Conservation (phyloP, 495 filamentous ascomycete genomes). For the Cairneyella variabilis region DNA sequence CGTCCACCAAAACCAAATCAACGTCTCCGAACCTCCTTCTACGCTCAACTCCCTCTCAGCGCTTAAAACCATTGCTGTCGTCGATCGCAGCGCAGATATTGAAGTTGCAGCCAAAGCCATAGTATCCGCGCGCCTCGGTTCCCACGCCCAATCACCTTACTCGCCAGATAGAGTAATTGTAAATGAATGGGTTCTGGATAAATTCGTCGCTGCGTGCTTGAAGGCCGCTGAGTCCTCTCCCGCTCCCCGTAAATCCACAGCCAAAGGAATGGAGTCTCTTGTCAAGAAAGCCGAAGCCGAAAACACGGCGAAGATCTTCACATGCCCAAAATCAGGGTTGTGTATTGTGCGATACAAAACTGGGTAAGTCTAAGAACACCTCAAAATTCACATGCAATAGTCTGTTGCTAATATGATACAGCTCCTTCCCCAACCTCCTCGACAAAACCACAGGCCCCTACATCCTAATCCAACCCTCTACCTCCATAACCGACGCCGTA, state of each 20-base stretch:
- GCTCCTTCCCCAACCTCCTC: neutral
- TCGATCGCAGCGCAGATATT: conserved; percentile 17
- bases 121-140: neutral
- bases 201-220: conserved; percentile 1
- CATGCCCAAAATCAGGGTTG: too few species aligned
- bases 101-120: conserved; percentile 7
- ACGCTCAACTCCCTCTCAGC: neutral
- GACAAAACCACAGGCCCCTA: neutral
- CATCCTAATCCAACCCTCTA: neutral
- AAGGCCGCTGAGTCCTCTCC: neutral
- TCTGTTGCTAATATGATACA: neutral
- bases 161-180: conserved; percentile 21
- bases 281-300: neutral
- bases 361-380: too few species aligned
- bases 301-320: too few species aligned
- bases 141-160: conserved; percentile 10
- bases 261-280: neutral
- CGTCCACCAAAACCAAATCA: neutral
- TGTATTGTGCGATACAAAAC: too few species aligned
- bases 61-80: conserved; percentile 11
- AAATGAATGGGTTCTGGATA: conserved; percentile 17
- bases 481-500: neutral
- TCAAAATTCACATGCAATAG: too few species aligned
- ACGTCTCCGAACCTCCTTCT: neutral
- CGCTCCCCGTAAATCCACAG: neutral